These are phyloP conservation scores for Yamadazyma philogaea DNA, from an alignment of 805 yeast species.

Conservation along the genomic window DNA sequence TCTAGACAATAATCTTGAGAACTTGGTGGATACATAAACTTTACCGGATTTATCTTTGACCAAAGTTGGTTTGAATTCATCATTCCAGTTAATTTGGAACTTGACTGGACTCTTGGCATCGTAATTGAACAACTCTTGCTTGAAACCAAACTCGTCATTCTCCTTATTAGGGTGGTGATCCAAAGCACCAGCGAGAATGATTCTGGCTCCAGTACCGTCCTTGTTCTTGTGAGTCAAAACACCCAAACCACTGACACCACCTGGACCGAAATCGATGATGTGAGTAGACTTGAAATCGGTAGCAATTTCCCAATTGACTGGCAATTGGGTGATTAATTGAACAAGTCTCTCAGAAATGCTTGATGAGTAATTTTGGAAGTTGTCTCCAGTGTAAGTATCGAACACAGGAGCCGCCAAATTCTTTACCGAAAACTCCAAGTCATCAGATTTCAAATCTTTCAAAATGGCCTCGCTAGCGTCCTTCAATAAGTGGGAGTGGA, in stretches of 20 bases:
- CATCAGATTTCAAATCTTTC: constrained; percentile 57
- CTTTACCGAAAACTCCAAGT: constrained; percentile 52
- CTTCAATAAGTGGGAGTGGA: constrained; percentile 84
- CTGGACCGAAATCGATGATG: constrained; percentile 96
- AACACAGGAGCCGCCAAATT: constrained; percentile 80
- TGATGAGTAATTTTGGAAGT: constrained; percentile 51
- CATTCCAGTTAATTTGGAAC: constrained; percentile 88
- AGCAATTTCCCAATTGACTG: constrained; percentile 94
- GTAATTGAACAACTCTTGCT: constrained; percentile 87
- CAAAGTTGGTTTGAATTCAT: constrained; percentile 82
- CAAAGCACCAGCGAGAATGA: constrained; percentile 89
- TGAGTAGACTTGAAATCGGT: constrained; percentile 82
- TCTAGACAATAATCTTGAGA: constrained; percentile 85
- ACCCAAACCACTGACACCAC: constrained; percentile 97
- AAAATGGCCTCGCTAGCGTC: constrained; percentile 67
- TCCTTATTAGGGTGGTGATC: constrained; percentile 47
- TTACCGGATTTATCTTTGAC: constrained; percentile 70
- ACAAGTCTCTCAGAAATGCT: constrained; percentile 68
- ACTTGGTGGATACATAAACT: constrained; percentile 87
- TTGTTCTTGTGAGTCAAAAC: constrained; percentile 94
- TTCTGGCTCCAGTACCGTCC: constrained; percentile 97
- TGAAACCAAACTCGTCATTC: constrained; percentile 90
- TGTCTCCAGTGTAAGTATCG: constrained; percentile 84
- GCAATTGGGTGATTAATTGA: constrained; percentile 78
- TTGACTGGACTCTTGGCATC: constrained; percentile 55